A percentile compares a stretch with the other conserved stretches of the same genome.
Evolutionary conservation across 805 yeast species (phyloP).

Genomic region (Metschnikowia similis): DNA sequence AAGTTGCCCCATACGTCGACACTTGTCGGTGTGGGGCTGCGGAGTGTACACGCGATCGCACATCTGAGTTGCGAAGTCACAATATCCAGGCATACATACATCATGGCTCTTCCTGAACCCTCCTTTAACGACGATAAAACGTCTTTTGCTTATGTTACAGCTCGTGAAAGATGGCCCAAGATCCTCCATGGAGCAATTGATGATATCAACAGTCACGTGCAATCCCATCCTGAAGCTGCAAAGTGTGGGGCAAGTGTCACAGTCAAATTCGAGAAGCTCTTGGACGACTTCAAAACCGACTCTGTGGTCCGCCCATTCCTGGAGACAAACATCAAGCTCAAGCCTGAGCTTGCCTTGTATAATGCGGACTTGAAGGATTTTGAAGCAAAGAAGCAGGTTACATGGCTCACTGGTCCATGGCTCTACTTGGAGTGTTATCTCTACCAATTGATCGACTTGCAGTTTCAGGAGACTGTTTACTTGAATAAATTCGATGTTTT

Average conservation of each 20-base stretch:
- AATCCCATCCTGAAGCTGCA: constrained; percentile 16
- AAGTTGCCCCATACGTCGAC: background rate
- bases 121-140: constrained; percentile 64
- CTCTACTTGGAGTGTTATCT: constrained; percentile 78
- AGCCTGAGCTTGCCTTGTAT: constrained; percentile 51
- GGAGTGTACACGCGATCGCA: background rate
- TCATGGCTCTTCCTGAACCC: constrained; percentile 44
- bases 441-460: constrained; percentile 61
- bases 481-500: constrained; percentile 61
- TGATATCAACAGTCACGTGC: constrained; percentile 44
- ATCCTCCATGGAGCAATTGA: constrained; percentile 64
- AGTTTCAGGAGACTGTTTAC: constrained; percentile 32
- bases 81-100: background rate
- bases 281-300: constrained; percentile 41
- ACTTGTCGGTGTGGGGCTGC: background rate
- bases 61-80: background rate
- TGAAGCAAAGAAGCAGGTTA: constrained; percentile 25
- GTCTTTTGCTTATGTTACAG: constrained; percentile 82
- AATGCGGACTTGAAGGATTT: constrained; percentile 48
- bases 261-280: constrained; percentile 38
- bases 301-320: constrained; percentile 25
- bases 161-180: constrained; percentile 81
- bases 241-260: constrained; percentile 49
- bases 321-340: constrained; percentile 32
- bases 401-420: constrained; percentile 92